Evolutionary conservation across 2,329 filamentous ascomycete species (phyloP).

Genomic region (Fusarium compactum): DNA sequence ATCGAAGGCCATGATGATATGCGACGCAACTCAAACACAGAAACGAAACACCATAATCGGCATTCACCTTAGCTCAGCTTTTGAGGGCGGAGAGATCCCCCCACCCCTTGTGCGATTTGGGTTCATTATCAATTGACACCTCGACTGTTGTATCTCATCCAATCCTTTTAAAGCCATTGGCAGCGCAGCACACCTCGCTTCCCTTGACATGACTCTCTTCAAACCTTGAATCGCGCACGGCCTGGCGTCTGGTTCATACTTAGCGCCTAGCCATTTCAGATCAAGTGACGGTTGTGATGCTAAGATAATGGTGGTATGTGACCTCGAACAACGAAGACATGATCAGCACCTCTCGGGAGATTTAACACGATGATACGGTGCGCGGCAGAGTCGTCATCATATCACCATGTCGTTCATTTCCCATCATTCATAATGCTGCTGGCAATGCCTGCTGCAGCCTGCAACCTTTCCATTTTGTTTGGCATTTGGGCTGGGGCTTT

Average conservation of each 20-base stretch:
- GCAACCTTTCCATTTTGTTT: conserved; percentile 18
- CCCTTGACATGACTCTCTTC: conserved; percentile 37
- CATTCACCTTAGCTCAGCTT: conserved; percentile 8
- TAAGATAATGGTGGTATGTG: conserved; percentile 25
- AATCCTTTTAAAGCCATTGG: conserved; percentile 14
- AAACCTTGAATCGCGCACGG: conserved; percentile 30
- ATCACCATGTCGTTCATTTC: conserved; percentile 24
- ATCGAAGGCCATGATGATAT: conserved; percentile 24
- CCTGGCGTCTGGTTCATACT: conserved; percentile 17
- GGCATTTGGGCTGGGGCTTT: not conserved
- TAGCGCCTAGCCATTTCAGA: conserved; percentile 40
- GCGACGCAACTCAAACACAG: conserved; percentile 23
- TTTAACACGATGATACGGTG: conserved; percentile 6
- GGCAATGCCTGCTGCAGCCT: conserved; percentile 21
- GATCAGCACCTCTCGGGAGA: conserved; percentile 33
- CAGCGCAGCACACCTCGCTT: conserved; percentile 21
- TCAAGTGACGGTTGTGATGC: conserved; percentile 42
- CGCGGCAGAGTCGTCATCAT: conserved; percentile 27
- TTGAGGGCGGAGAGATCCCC: not conserved
- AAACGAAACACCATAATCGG: conserved; percentile 12
- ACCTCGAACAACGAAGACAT: conserved; percentile 16
- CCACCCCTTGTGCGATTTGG: not conserved
- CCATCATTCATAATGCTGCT: conserved; percentile 5
- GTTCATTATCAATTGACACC: conserved; percentile 16
- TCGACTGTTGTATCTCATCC: conserved; percentile 3